phyloP scores from a whole-genome alignment of 2,329 filamentous ascomycete species.

The Aspergillus ochraceoroseus region DNA sequence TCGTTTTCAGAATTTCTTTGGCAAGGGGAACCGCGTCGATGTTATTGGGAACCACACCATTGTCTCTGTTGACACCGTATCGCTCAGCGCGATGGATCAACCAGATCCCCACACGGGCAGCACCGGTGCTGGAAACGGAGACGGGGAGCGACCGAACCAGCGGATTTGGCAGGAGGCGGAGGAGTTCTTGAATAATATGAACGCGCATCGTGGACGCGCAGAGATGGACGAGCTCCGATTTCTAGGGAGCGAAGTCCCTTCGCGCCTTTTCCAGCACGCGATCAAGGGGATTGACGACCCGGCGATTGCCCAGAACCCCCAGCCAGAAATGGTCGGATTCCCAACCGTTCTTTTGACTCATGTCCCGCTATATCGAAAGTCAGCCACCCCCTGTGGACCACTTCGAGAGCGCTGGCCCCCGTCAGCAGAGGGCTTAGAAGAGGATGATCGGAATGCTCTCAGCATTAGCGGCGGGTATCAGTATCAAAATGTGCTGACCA shows the following conservation, averaged over 20 bases:
- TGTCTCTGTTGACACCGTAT: slow-evolving; percentile 84
- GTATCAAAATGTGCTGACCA: slow-evolving; percentile 88
- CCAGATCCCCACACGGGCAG: slow-evolving; percentile 48
- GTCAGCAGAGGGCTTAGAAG: slow-evolving; percentile 51
- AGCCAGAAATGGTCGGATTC: slow-evolving; percentile 52
- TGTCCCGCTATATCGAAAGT: slow-evolving; percentile 77
- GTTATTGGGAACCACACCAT: slow-evolving; percentile 93
- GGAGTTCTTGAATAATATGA: slow-evolving; percentile 67
- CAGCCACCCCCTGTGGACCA: slow-evolving; percentile 82
- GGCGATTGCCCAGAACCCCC: slow-evolving; percentile 20
- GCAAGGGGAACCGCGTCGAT: slow-evolving; percentile 84
- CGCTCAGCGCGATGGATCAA: slow-evolving; percentile 69
- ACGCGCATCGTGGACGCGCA: slow-evolving; percentile 61
- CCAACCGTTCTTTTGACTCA: slow-evolving; percentile 88
- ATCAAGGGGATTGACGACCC: slow-evolving; percentile 56
- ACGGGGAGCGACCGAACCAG: slow-evolving; percentile 50
- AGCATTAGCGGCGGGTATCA: slow-evolving; percentile 77
- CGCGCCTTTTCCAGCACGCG: slow-evolving; percentile 55
- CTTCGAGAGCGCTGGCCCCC: slow-evolving; percentile 79
- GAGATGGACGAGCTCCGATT: slow-evolving; percentile 64
- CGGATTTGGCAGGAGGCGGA: slow-evolving; percentile 70
- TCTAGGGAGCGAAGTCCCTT: slow-evolving; percentile 56
- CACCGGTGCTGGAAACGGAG: slow-evolving; percentile 43
- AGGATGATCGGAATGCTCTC: slow-evolving; percentile 72
- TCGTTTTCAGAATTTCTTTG: slow-evolving; percentile 83